A percentile compares a stretch with the other conserved stretches of the same genome.
phyloP scores from a whole-genome alignment of 371 early-diverging fungal species.

The Syncephalastrum contaminatum region DNA sequence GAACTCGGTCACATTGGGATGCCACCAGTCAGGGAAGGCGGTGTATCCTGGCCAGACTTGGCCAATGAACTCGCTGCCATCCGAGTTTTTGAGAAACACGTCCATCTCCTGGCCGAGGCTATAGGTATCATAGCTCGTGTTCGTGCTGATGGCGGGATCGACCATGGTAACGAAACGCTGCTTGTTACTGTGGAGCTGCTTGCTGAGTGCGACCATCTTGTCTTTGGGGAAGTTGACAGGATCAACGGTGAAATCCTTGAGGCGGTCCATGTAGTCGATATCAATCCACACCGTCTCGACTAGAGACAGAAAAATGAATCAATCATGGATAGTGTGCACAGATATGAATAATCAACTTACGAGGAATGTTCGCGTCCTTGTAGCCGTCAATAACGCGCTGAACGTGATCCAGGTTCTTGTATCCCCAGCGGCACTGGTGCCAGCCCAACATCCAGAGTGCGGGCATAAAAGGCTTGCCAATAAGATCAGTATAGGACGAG shows the following conservation, averaged over 20 bases:
- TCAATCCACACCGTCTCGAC: slow-evolving; percentile 67
- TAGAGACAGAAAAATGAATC: not conserved
- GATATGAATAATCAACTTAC: slow-evolving; percentile 35
- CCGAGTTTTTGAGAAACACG: slow-evolving; percentile 44
- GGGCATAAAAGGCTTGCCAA: slow-evolving; percentile 66
- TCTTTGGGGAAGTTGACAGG: slow-evolving; percentile 42
- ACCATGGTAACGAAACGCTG: slow-evolving; percentile 51
- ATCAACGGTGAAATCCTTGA: slow-evolving; percentile 51
- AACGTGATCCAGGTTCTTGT: slow-evolving; percentile 56
- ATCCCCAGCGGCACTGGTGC: slow-evolving; percentile 76
- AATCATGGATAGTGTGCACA: not conserved
- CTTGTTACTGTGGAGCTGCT: slow-evolving; percentile 26
- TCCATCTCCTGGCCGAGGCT: slow-evolving; percentile 36
- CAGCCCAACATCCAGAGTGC: slow-evolving; percentile 54
- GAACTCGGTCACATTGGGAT: slow-evolving; percentile 5
- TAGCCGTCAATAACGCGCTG: slow-evolving; percentile 47
- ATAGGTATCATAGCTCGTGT: slow-evolving; percentile 37
- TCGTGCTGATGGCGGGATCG: slow-evolving; percentile 48
- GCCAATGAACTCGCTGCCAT: slow-evolving; percentile 41
- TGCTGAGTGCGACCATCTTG: slow-evolving; percentile 24
- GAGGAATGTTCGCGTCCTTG: slow-evolving; percentile 53
- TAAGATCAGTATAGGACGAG: slow-evolving; percentile 64
- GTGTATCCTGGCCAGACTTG: not conserved
- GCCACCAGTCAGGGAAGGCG: slow-evolving; percentile 14
- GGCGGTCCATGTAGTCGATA: slow-evolving; percentile 67